Evolutionary conservation across 1,284 basidiomycete species (phyloP), one percentile per base, ranked within the genome.

Genomic region (Fomitopsis pinicola): DNA sequence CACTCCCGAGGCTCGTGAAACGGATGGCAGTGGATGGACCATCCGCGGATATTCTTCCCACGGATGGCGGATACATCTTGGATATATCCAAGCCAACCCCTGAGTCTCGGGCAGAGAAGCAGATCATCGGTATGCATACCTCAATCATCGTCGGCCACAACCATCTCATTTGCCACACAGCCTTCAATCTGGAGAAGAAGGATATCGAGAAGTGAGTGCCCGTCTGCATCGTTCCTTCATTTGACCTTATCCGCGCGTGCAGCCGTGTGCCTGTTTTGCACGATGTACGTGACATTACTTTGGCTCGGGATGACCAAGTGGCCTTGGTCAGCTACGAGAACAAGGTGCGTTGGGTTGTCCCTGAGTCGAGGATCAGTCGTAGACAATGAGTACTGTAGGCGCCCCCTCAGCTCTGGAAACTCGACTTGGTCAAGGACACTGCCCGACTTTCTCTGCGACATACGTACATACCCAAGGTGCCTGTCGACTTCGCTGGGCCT

Each of bases 211-310:
- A 82, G 90, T 91, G 66, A 28, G 80, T 75, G 6, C 15, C 54
- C 8, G n/a, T 52, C 36, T 10, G 59, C 50, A 35, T 60, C 42
- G 42, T 55, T 17, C 38, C 15, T 22, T 22, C 15, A 46, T n/a
- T 5, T 42, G 35, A 42, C 1, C 30, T 33, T 33, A 33, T 8
- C 30, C 12, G 15, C 5, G 1, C 12, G 2, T 40, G 2, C 63
- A 91, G 90, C 65, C 86, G 88, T 74, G 88, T 88, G 2, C 91
- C 90, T 6, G 85, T 92, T n/a, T 75, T 91, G 8, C 88, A 91
- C 65, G 88, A 92, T 67, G 86, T 92, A 59, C 84, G 87, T 45
- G 87, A 91, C 68, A 84, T 92, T 55, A 85, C 86, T 0, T 73
- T 92, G 28, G 82, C 87, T 50, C 77, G 81, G 50, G 81, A 81